A percentile compares a stretch with the other conserved stretches of the same genome.
phyloP scores from a whole-genome alignment of 2,329 filamentous ascomycete genomes.

The Pseudogymnoascus sp. region DNA sequence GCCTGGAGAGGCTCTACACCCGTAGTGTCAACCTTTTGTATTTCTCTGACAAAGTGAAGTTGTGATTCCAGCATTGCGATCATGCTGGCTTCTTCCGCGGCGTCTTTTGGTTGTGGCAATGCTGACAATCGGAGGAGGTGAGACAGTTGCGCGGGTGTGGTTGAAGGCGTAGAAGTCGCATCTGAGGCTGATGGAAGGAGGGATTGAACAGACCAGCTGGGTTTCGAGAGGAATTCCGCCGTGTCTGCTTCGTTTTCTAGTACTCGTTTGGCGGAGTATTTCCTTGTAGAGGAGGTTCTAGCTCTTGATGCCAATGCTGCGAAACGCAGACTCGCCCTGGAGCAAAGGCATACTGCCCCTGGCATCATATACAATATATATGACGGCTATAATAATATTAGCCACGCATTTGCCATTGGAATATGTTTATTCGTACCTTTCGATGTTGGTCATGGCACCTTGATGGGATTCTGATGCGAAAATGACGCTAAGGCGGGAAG shows the following conservation, averaged over 20 bases:
- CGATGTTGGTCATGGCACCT: neutral
- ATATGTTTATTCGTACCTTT: neutral
- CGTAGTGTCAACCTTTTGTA: constrained; percentile 70
- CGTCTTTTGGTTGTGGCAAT: constrained; percentile 60
- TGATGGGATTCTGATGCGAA: constrained; percentile 1
- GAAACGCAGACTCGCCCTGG: neutral
- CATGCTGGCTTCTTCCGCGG: constrained; percentile 60
- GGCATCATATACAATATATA: constrained; percentile 6
- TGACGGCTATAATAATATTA: neutral
- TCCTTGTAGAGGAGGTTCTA: neutral
- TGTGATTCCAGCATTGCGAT: constrained; percentile 70
- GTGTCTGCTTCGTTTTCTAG: constrained; percentile 13
- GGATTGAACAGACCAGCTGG: constrained; percentile 76
- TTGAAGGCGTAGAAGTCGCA: constrained; percentile 9
- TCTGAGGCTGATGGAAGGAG: constrained; percentile 48
- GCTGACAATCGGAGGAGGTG: constrained; percentile 87
- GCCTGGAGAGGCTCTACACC: constrained; percentile 66
- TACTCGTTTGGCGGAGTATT: constrained; percentile 1
- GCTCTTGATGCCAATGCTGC: neutral
- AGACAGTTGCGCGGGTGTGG: constrained; percentile 17
- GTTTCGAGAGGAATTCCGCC: constrained; percentile 52
- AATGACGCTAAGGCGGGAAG: constrained; percentile 6
- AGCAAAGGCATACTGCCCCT: neutral
- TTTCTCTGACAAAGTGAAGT: constrained; percentile 80
- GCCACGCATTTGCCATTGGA: neutral